Percentiles rank a stretch among this genome's conserved stretches.
phyloP scores from a whole-genome alignment of 2,329 filamentous ascomycete genomes.

The Blastomyces parvus region DNA sequence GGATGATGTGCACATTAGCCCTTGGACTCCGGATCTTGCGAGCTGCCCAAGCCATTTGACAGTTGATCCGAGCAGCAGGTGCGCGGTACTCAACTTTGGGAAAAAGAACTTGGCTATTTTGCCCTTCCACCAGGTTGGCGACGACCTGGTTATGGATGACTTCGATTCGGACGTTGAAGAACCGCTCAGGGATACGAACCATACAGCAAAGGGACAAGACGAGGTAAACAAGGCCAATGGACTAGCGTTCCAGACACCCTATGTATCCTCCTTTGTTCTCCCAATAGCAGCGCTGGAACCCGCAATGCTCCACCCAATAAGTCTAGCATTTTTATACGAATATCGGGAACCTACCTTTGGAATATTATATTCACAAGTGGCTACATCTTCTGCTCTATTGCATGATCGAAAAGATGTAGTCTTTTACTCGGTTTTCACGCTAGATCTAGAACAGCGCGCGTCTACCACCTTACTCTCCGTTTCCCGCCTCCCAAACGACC shows the following conservation, averaged over 20 bases:
- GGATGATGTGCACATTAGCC: conserved; percentile 72
- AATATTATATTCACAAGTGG: conserved; percentile 69
- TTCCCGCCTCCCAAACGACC: conserved; percentile 71
- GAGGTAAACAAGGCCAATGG: conserved; percentile 21
- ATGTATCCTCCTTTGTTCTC: conserved; percentile 85
- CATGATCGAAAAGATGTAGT: conserved; percentile 73
- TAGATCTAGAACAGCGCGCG: conserved; percentile 85
- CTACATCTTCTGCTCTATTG: conserved; percentile 63
- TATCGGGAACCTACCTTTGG: conserved; percentile 97
- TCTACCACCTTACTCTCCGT: conserved; percentile 90
- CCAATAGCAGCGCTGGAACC: conserved; percentile 83
- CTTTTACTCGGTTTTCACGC: conserved; percentile 86
- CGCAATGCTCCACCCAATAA: conserved; percentile 74
- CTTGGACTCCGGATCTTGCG: conserved; percentile 68
- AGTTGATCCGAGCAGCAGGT: conserved; percentile 84
- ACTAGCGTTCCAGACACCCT: conserved; percentile 50
- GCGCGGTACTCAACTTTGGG: conserved; percentile 89
- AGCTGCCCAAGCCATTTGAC: conserved; percentile 72
- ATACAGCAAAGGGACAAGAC: conserved; percentile 25
- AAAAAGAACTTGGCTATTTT: conserved; percentile 81
- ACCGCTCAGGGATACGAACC: conserved; percentile 40
- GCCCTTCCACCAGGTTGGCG: conserved; percentile 76
- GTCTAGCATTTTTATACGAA: conserved; percentile 88
- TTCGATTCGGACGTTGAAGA: conserved; percentile 76
- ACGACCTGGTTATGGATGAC: conserved; percentile 85